Evolutionary conservation across 345 rosid genomes (phyloP).

Genomic region (Salix arbutifolia): DNA sequence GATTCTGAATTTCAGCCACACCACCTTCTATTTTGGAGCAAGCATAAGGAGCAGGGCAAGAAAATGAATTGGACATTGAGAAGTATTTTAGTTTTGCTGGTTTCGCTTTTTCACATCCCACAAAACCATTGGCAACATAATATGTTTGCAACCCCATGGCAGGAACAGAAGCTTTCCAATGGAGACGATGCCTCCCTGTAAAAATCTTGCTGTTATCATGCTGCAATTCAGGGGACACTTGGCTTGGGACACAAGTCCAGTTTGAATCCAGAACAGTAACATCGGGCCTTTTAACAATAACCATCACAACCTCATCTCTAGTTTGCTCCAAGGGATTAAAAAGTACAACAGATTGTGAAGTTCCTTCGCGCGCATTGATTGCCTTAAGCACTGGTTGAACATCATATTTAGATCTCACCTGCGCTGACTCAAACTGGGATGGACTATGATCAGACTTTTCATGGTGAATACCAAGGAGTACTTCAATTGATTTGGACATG

Average conservation of each 20-base stretch:
- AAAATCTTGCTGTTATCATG: constrained; percentile 63
- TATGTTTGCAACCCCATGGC: constrained; percentile 87
- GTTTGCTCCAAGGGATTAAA: constrained; percentile 86
- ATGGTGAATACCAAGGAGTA: constrained; percentile 72
- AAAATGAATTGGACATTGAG: constrained; percentile 43
- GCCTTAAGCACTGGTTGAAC: constrained; percentile 71
- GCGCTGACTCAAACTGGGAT: constrained; percentile 75
- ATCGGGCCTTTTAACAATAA: constrained; percentile 67
- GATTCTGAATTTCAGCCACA: constrained; percentile 54
- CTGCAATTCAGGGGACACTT: constrained; percentile 86
- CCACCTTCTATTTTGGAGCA: constrained; percentile 64
- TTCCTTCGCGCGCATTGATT: constrained; percentile 64
- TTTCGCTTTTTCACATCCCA: constrained; percentile 75
- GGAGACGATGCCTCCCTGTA: constrained; percentile 77
- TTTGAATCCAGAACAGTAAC: constrained; percentile 76
- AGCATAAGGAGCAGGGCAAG: constrained; percentile 70
- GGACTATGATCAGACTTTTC: constrained; percentile 75
- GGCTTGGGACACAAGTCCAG: constrained; percentile 89
- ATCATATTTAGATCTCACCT: constrained; percentile 76
- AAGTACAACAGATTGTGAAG: constrained; percentile 66
- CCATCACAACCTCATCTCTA: constrained; percentile 76
- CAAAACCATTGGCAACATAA: constrained; percentile 73
- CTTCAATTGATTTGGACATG: constrained; percentile 94
- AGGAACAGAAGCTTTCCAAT: constrained; percentile 92
- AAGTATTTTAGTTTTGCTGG: constrained; percentile 54